Evolutionary conservation across 73 alveolate genomes (phyloP).

Genomic region (Paramecium sonneborni): DNA sequence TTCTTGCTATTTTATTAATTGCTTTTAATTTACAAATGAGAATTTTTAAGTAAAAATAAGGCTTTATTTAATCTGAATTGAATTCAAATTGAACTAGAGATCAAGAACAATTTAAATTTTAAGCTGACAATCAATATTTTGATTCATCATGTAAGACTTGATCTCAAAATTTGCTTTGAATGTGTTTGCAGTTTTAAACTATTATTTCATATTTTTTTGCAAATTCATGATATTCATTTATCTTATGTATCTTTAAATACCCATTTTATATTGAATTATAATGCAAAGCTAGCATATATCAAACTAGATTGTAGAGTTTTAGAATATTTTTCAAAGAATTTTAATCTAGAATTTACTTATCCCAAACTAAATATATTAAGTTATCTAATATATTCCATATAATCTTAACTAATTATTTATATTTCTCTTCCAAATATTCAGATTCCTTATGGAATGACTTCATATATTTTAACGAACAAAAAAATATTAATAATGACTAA

Average conservation of each 20-base stretch:
- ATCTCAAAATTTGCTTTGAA: neutral
- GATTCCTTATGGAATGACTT: neutral
- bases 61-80: too few species aligned
- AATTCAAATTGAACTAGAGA: too few species aligned
- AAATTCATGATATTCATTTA: neutral
- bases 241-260: conserved; percentile 26
- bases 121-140: too few species aligned
- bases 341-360: conserved; percentile 20
- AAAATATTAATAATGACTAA: conserved; percentile 13
- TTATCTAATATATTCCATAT: neutral
- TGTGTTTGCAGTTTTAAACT: neutral
- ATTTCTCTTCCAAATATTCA: neutral
- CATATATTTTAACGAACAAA: conserved; percentile 54
- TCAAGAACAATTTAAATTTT: too few species aligned
- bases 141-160: neutral
- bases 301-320: neutral
- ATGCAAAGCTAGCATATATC: neutral
- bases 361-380: neutral
- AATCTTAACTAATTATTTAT: neutral
- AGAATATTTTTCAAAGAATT: conserved; percentile 26
- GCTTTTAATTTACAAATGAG: too few species aligned
- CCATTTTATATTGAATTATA: neutral
- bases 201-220: neutral
- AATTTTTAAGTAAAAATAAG: too few species aligned
- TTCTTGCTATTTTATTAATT: neutral